Percentiles rank a stretch among this genome's conserved stretches.
These are phyloP conservation scores for Cryphonectria carpinicola DNA, from an alignment of 2,329 filamentous ascomycete species.

Conservation along the genomic window DNA sequence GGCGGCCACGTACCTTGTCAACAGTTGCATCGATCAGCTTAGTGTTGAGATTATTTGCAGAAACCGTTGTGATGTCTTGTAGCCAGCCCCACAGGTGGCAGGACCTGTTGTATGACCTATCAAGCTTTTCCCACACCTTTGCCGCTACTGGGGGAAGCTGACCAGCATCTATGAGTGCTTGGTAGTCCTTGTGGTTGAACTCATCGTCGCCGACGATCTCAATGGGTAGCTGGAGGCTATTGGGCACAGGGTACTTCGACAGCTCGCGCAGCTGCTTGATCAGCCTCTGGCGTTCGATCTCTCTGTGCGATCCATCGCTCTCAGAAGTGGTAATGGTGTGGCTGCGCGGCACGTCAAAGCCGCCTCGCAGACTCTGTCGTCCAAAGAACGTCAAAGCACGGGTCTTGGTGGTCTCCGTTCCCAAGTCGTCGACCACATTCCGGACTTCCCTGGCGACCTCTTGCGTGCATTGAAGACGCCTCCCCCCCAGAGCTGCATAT, in stretches of 20 bases:
- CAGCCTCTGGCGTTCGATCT: constrained; percentile 30
- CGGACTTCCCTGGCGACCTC: constrained; percentile 69
- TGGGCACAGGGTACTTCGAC: constrained; percentile 44
- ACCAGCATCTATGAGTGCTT: constrained; percentile 42
- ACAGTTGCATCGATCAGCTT: constrained; percentile 61
- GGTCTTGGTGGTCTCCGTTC: constrained; percentile 61
- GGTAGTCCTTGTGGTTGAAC: constrained; percentile 42
- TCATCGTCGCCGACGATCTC: constrained; percentile 52
- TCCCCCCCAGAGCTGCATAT: constrained; percentile 62
- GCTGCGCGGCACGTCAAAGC: constrained; percentile 27
- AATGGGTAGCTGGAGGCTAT: constrained; percentile 58
- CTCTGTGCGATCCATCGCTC: neutral
- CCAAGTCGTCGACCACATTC: constrained; percentile 67
- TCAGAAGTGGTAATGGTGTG: neutral
- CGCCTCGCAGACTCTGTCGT: constrained; percentile 15
- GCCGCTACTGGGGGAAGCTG: constrained; percentile 57
- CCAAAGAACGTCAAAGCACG: constrained; percentile 62
- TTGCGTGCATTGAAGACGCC: constrained; percentile 65
- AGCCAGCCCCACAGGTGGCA: constrained; percentile 77
- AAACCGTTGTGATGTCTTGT: constrained; percentile 65
- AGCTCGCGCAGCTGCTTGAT: constrained; percentile 39
- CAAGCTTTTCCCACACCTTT: constrained; percentile 33
- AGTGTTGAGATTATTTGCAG: constrained; percentile 69
- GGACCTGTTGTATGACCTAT: constrained; percentile 58
- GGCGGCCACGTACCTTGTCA: constrained; percentile 15